Base-by-base conservation (phyloP, 306 rosid genomes). In the Comarum palustre region DNA sequence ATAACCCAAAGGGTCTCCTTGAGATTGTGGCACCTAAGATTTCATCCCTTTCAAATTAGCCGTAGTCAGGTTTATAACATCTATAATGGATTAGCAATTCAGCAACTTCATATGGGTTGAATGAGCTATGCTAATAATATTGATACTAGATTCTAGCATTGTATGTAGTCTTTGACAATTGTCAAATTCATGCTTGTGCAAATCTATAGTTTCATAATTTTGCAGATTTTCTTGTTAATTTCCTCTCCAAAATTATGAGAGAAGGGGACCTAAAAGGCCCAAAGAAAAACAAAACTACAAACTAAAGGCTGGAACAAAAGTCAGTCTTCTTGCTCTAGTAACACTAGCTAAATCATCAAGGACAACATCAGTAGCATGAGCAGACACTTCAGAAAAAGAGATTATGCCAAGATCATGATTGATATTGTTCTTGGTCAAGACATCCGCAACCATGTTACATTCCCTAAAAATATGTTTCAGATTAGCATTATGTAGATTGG, bases 1-100 rank as follows among this genome's bases (percentile, higher is more conserved):
- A 91, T 82, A 91, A 89, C 72, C 96, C 98, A 25, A 86, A 84
- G 74, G 96, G 98, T 72, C 95, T 91, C 80, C 86, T 94, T 41
- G 89, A 88, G 75, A 86, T 89, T 69, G 77, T 94, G 78, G 90
- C 87, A 73, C 86, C 97, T 67, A 89, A 79, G 80, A 72, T 94
- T 59, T 82, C 83, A 73, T 79, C 97, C 72, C 83, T 89, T 59
- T 76, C 82, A 65, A 74, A 60, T 50, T 47, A 13, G 65, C 74
- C 72, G 13, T 77, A 17, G 55, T 65, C 51, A 55, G 77, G 60
- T 70, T 61, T 13, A 1, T 42, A 38, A 72, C 42, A 5, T 41
- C 17, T 45, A n/a, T n/a, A 47, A 15, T 32, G 19, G 71, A 36
- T 43, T 38, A 14, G 51, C 39, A 11, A 45, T 29, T 43, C 62